Conservation (phyloP, 2,329 filamentous ascomycete species). For the Neonectria ditissima region DNA sequence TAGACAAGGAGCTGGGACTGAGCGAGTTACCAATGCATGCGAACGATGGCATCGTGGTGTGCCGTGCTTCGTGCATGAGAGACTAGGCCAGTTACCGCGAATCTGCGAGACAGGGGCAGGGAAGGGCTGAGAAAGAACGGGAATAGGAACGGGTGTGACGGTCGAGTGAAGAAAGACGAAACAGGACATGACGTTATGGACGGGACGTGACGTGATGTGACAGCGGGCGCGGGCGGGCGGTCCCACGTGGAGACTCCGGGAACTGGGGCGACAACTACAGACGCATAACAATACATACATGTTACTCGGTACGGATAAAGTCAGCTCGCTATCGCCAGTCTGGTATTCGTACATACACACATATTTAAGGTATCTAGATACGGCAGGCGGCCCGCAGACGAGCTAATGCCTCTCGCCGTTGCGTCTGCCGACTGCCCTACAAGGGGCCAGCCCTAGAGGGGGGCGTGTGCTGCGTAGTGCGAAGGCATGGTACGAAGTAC, state of each 20-base stretch:
- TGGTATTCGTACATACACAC: background rate
- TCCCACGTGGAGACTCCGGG: constrained; percentile 18
- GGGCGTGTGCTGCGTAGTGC: constrained; percentile 9
- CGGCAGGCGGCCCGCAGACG: constrained; percentile 8
- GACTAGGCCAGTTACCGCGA: background rate
- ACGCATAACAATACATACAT: too few species aligned
- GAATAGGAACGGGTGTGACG: constrained; percentile 7
- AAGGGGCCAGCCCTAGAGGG: constrained; percentile 14
- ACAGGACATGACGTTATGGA: background rate
- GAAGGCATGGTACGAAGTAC: background rate
- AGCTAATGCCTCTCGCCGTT: constrained; percentile 21
- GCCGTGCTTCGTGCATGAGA: background rate
- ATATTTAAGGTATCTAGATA: background rate
- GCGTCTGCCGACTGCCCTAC: background rate
- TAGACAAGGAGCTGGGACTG: background rate
- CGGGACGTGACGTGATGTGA: background rate
- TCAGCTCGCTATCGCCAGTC: too few species aligned
- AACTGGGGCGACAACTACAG: constrained; percentile 2
- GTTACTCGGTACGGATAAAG: background rate
- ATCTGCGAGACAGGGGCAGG: background rate
- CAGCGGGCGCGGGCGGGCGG: constrained; percentile 7
- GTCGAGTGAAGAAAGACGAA: background rate
- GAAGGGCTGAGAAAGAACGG: background rate
- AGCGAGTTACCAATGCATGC: background rate
- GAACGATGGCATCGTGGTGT: background rate